These are phyloP conservation scores for Blastobotrys chiropterorum DNA, from an alignment of 805 yeast species.

Conservation along the genomic window DNA sequence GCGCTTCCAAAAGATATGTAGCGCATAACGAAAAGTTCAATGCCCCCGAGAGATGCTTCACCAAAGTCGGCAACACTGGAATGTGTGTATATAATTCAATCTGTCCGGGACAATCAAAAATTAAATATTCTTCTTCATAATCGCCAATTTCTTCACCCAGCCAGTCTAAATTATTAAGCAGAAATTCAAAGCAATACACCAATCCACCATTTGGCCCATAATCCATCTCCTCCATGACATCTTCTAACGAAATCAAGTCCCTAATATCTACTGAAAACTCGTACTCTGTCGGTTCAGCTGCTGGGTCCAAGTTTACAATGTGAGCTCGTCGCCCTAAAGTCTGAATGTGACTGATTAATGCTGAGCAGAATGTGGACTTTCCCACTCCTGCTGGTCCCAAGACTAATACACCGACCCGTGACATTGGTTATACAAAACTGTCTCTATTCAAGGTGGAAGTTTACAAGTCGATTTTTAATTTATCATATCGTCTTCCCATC, in stretches of 20 bases:
- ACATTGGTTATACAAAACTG: too few relatives aligned
- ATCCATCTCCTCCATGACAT: conserved; percentile 91
- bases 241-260: conserved; percentile 83
- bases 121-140: conserved; percentile 85
- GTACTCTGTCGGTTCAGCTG: conserved; percentile 88
- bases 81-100: conserved; percentile 92
- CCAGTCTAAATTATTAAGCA: conserved; percentile 91
- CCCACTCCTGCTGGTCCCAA: conserved; percentile 99
- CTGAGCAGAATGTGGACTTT: conserved; percentile 85
- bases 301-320: conserved; percentile 92
- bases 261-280: conserved; percentile 90
- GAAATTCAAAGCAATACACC: conserved; percentile 84
- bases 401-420: conserved; percentile 89
- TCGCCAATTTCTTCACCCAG: conserved; percentile 96
- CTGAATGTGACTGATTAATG: conserved; percentile 82
- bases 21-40: conserved; percentile 88
- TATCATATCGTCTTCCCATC: background rate
- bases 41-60: conserved; percentile 72
- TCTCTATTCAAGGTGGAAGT: too few relatives aligned
- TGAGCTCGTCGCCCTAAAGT: conserved; percentile 89
- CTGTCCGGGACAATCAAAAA: conserved; percentile 96
- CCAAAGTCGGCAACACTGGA: conserved; percentile 86
- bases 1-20: conserved; percentile 85
- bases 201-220: conserved; percentile 95
- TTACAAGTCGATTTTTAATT: background rate